These are phyloP conservation scores for Vitis riparia DNA, from an alignment of 164 flowering plant species.

Conservation along the genomic window DNA sequence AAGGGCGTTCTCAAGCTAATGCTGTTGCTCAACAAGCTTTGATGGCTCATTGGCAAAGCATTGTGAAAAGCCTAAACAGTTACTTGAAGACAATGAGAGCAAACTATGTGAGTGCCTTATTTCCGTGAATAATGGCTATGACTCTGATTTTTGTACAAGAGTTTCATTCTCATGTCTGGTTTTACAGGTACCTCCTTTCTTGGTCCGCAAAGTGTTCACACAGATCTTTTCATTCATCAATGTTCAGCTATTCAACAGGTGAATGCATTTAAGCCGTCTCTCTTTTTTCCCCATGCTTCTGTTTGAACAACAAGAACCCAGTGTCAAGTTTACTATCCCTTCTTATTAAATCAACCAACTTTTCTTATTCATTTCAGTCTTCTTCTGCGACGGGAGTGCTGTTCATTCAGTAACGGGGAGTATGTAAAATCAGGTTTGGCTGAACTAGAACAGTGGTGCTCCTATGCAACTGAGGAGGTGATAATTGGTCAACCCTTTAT, in stretches of 20 bases:
- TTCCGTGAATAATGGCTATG: no score
- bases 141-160: neutral
- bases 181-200: constrained; percentile 80
- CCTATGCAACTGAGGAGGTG: constrained; percentile 84
- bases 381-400: constrained; percentile 96
- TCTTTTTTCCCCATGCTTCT: neutral
- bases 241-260: constrained; percentile 97
- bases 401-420: constrained; percentile 99
- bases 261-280: constrained; percentile 1
- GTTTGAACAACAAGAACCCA: no score
- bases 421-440: constrained; percentile 90
- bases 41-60: constrained; percentile 98
- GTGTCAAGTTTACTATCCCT: no score
- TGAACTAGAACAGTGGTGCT: constrained; percentile 94
- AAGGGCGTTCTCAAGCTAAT: constrained; percentile 91
- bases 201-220: constrained; percentile 81
- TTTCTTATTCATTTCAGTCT: constrained; percentile 49
- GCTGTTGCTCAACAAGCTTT: constrained; percentile 96
- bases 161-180: constrained; percentile 8
- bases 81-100: constrained; percentile 75
- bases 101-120: constrained; percentile 64
- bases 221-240: constrained; percentile 95
- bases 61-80: constrained; percentile 74
- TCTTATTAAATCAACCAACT: neutral
- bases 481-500: constrained; percentile 8